phyloP scores from a whole-genome alignment of 2,329 filamentous ascomycete genomes.

The Aspergillus melleus region DNA sequence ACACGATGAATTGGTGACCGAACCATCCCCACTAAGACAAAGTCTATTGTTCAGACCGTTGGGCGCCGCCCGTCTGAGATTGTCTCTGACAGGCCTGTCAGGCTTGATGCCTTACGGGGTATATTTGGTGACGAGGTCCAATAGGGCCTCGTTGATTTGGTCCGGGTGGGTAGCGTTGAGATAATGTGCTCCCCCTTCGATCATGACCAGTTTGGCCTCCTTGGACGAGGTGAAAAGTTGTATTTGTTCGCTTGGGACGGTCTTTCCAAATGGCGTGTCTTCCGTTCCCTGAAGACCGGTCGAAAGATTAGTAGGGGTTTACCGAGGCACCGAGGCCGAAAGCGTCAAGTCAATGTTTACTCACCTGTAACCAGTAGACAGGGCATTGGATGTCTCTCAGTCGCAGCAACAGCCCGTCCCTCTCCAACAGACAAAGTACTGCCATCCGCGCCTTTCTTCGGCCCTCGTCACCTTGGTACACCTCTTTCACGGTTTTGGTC shows the following conservation, averaged over 20 bases:
- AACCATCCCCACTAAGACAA: neutral
- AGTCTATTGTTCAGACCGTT: neutral
- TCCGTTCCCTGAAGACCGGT: constrained; percentile 17
- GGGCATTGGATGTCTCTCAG: constrained; percentile 52
- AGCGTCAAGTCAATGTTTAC: constrained; percentile 1
- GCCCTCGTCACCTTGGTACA: constrained; percentile 53
- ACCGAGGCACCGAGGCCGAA: neutral
- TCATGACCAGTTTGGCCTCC: constrained; percentile 44
- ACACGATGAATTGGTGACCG: neutral
- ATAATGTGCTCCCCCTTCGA: constrained; percentile 53
- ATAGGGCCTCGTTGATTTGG: constrained; percentile 38
- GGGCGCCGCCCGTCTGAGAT: neutral
- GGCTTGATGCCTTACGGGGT: neutral
- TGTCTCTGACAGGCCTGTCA: neutral
- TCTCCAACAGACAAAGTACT: constrained; percentile 49
- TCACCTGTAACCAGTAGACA: constrained; percentile 52
- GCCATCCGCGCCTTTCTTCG: constrained; percentile 50
- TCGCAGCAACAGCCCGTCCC: constrained; percentile 50
- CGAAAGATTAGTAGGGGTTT: neutral
- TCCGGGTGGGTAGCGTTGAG: constrained; percentile 49
- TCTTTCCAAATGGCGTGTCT: constrained; percentile 16
- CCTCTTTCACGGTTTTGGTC: constrained; percentile 44
- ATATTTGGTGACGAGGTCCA: constrained; percentile 29
- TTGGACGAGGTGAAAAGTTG: constrained; percentile 46
- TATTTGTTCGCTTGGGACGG: constrained; percentile 44